Evolutionary conservation across 139 green algal species (phyloP).

Genomic region (Closterium sp.): DNA sequence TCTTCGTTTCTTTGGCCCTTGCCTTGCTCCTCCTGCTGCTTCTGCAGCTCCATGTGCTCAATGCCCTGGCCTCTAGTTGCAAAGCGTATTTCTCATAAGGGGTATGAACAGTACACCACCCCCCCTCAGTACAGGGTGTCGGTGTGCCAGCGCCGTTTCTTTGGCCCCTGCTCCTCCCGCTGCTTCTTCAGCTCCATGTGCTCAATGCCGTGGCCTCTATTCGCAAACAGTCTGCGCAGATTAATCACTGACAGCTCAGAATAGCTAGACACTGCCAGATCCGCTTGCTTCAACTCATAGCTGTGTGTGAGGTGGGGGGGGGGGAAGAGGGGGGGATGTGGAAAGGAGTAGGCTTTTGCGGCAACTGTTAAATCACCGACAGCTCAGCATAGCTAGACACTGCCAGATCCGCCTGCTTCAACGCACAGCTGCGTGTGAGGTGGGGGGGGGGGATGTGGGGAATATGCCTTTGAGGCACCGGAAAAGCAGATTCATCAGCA

Average conservation of each 20-base stretch:
- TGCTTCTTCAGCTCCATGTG: constrained; percentile 64
- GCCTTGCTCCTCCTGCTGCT: too few relatives aligned
- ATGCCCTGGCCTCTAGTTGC: too few relatives aligned
- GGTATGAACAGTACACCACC: too few relatives aligned
- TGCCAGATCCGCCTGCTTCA: too few relatives aligned
- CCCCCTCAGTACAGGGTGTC: background rate
- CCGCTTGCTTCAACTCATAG: constrained; percentile 69
- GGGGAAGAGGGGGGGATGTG: background rate
- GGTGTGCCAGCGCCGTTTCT: constrained; percentile 1
- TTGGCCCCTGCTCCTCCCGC: constrained; percentile 4
- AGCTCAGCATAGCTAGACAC: background rate
- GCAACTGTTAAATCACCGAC: background rate
- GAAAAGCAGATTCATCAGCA: constrained; percentile 83
- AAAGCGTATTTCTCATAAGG: too few relatives aligned
- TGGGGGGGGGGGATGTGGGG: too few relatives aligned
- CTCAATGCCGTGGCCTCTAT: constrained; percentile 56
- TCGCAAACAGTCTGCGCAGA: constrained; percentile 60
- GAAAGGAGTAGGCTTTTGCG: background rate
- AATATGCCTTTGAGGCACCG: too few relatives aligned
- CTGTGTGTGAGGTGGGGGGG: background rate
- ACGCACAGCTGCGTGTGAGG: too few relatives aligned
- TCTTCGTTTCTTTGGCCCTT: too few relatives aligned
- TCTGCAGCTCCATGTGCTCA: too few relatives aligned
- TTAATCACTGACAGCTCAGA: constrained; percentile 82
- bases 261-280: constrained; percentile 74